Percentiles rank a stretch among this genome's conserved stretches.
phyloP scores from a whole-genome alignment of 1,284 basidiomycete genomes.

The Veloboletus limbatus region DNA sequence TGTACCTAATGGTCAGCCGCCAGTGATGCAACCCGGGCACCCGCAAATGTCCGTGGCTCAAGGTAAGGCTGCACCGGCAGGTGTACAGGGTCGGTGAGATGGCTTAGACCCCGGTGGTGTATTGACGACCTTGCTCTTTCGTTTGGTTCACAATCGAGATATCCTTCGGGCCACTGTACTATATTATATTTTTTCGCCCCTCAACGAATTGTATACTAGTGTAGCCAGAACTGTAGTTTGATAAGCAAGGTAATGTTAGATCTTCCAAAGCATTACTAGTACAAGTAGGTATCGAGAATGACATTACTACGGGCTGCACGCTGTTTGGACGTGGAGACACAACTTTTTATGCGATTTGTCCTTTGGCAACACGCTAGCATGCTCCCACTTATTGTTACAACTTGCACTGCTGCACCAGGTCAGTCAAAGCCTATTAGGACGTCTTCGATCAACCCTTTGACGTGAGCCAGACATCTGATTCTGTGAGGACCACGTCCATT shows the following conservation, averaged over 20 bases:
- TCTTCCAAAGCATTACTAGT: conserved; percentile 3
- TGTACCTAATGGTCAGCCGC: conserved; percentile 31
- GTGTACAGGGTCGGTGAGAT: conserved; percentile 37
- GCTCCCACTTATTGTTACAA: no score
- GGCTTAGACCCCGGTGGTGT: not conserved
- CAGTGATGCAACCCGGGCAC: conserved; percentile 31
- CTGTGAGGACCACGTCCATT: no score
- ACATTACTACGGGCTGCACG: no score
- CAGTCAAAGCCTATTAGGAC: no score
- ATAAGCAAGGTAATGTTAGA: conserved; percentile 16
- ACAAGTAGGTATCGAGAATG: no score
- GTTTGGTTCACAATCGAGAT: conserved; percentile 6
- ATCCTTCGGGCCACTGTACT: conserved; percentile 14
- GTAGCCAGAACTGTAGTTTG: conserved; percentile 17
- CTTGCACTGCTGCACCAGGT: no score
- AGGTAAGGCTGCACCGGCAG: conserved; percentile 38
- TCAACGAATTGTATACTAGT: conserved; percentile 1
- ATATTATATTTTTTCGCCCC: conserved; percentile 4
- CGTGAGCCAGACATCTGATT: no score
- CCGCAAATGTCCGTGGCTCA: conserved; percentile 33
- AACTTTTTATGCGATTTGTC: no score
- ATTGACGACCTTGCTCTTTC: conserved; percentile 4
- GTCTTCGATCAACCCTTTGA: no score
- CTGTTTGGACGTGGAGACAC: no score
- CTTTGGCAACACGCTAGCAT: no score